Evolutionary conservation across 805 yeast genomes (phyloP).

Genomic region (Pichia paraexigua): DNA sequence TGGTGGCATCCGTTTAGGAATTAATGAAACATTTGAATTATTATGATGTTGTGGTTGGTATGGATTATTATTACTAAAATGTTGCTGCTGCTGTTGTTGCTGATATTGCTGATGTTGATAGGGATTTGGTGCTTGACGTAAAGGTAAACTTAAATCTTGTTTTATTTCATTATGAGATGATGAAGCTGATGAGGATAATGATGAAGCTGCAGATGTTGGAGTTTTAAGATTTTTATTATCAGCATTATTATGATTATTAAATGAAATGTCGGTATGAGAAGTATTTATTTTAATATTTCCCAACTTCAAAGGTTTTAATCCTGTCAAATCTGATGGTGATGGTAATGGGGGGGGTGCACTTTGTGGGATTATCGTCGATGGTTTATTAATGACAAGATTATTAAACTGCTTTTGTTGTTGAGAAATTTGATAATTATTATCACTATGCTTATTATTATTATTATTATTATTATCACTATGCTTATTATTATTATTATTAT

Average conservation of each 20-base stretch:
- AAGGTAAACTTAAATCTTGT: conserved; percentile 2
- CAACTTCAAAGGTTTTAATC: background rate
- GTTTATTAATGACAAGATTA: background rate
- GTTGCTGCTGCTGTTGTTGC: conserved; percentile 12
- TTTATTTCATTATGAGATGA: background rate
- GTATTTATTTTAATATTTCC: conserved; percentile 3
- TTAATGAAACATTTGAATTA: background rate
- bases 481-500: background rate
- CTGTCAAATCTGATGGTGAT: background rate
- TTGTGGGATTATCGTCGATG: conserved; percentile 1
- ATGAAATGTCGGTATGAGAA: background rate
- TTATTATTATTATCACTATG: background rate
- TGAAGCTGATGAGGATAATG: background rate
- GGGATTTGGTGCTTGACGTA: conserved; percentile 15
- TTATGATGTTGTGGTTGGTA: background rate
- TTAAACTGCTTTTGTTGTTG: background rate
- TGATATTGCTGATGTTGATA: conserved; percentile 9
- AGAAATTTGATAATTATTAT: no score
- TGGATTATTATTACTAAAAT: background rate
- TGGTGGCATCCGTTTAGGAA: conserved; percentile 8
- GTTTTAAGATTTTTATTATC: background rate
- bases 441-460: background rate
- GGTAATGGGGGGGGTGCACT: conserved; percentile 3
- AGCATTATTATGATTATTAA: background rate
- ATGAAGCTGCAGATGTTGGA: conserved; percentile 5